Evolutionary conservation across 768 basidiomycete genomes (phyloP).

Genomic region (Lyophyllum decastes): DNA sequence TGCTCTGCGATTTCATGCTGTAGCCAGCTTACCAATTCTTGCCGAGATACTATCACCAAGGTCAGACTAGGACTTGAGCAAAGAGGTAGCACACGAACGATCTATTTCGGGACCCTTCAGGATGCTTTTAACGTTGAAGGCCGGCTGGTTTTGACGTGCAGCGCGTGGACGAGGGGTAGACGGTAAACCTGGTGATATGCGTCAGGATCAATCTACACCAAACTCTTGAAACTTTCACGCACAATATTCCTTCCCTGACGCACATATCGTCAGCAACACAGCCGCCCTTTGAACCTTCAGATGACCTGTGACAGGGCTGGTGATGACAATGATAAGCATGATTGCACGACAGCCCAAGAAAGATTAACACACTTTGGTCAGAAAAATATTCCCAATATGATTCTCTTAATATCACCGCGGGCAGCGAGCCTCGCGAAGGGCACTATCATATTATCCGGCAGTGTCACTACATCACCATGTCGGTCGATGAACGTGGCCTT

Average conservation of each 20-base stretch:
- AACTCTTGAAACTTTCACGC: slow-evolving; percentile 23
- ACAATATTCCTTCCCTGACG: slow-evolving; percentile 84
- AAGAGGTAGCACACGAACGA: slow-evolving; percentile 39
- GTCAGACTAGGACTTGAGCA: background rate
- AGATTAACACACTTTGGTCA: slow-evolving; percentile 57
- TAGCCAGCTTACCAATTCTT: slow-evolving; percentile 75
- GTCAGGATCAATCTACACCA: background rate
- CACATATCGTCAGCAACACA: slow-evolving; percentile 71
- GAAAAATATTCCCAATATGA: slow-evolving; percentile 78
- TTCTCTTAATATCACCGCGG: slow-evolving; percentile 59
- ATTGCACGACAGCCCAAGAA: slow-evolving; percentile 11
- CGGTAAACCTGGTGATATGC: slow-evolving; percentile 38
- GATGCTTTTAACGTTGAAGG: slow-evolving; percentile 84
- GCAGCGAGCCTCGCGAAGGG: slow-evolving; percentile 87
- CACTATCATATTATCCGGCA: slow-evolving; percentile 72
- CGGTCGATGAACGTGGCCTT: slow-evolving; percentile 79
- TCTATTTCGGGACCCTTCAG: slow-evolving; percentile 78
- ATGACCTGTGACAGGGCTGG: slow-evolving; percentile 71
- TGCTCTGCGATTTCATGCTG: slow-evolving; percentile 81
- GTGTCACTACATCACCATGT: slow-evolving; percentile 72
- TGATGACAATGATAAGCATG: background rate
- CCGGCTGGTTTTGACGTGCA: slow-evolving; percentile 58
- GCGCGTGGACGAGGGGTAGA: slow-evolving; percentile 53
- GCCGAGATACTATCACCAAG: slow-evolving; percentile 41
- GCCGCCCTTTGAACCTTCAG: slow-evolving; percentile 75